Conservation (phyloP, 2,329 filamentous ascomycete genomes). For the Aspergillus sergii region DNA sequence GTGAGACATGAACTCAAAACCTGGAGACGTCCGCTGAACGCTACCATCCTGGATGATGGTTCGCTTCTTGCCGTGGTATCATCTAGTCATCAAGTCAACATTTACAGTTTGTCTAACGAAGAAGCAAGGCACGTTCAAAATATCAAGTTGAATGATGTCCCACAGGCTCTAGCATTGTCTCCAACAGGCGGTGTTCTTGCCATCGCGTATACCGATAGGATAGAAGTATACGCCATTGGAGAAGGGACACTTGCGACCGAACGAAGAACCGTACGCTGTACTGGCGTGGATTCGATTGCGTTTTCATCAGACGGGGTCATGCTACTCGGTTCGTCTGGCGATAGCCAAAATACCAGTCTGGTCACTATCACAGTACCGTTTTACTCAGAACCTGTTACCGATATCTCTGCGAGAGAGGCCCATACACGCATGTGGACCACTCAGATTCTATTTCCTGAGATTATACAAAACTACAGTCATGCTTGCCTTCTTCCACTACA, state of each 20-base stretch:
- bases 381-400: slow-evolving; percentile 62
- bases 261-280: slow-evolving; percentile 75
- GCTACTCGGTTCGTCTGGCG: slow-evolving; percentile 72
- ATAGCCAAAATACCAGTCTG: slow-evolving; percentile 66
- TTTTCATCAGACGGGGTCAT: slow-evolving; percentile 80
- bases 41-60: slow-evolving; percentile 78
- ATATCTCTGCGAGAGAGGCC: slow-evolving; percentile 57
- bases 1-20: slow-evolving; percentile 81
- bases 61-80: slow-evolving; percentile 76
- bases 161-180: slow-evolving; percentile 76
- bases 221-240: slow-evolving; percentile 79
- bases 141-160: slow-evolving; percentile 75
- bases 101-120: slow-evolving; percentile 71
- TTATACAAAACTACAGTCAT: slow-evolving; percentile 77
- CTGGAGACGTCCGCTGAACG: slow-evolving; percentile 71
- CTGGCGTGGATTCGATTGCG: slow-evolving; percentile 70
- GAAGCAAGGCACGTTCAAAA: slow-evolving; percentile 73
- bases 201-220: slow-evolving; percentile 83
- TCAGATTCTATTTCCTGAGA: slow-evolving; percentile 80
- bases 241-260: slow-evolving; percentile 66
- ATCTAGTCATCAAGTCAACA: slow-evolving; percentile 78
- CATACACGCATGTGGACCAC: slow-evolving; percentile 81
- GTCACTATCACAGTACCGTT: slow-evolving; percentile 80
- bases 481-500: slow-evolving; percentile 64
- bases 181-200: slow-evolving; percentile 81